Evolutionary conservation across 2,329 filamentous ascomycete genomes (phyloP).

Genomic region (Hypoxylon rubiginosum): DNA sequence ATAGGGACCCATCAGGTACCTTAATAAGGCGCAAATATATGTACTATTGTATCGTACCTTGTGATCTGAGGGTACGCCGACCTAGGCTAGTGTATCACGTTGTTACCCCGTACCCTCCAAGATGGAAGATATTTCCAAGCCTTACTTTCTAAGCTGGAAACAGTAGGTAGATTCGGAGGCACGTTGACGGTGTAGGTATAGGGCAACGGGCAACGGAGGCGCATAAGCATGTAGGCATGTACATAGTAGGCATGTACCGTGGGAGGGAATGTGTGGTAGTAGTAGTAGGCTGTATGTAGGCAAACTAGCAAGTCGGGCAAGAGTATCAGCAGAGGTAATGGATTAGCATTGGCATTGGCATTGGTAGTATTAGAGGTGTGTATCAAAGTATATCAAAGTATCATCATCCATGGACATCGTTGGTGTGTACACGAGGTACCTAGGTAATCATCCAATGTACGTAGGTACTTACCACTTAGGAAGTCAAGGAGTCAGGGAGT

Average conservation of each 20-base stretch:
- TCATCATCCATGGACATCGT: neutral
- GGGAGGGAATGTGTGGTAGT: neutral
- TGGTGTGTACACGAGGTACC: neutral
- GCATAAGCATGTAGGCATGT: neutral
- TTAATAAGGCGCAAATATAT: slow-evolving; percentile 39
- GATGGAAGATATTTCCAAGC: neutral
- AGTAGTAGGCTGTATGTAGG: neutral
- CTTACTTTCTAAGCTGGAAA: slow-evolving; percentile 36
- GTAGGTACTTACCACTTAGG: no score
- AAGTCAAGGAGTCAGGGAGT: neutral
- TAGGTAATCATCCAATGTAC: neutral
- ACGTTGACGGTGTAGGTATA: neutral
- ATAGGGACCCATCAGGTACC: slow-evolving; percentile 40
- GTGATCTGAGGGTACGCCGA: slow-evolving; percentile 27
- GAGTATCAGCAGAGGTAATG: neutral
- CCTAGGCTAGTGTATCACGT: slow-evolving; percentile 32
- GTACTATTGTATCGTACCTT: slow-evolving; percentile 19
- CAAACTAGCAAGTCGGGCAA: neutral
- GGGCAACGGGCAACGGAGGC: neutral
- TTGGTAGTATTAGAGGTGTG: neutral
- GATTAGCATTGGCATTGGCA: neutral
- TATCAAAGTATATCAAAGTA: neutral
- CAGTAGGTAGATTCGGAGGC: slow-evolving; percentile 19
- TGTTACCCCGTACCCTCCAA: slow-evolving; percentile 35
- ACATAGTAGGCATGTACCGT: neutral